Evolutionary conservation across 2,329 filamentous ascomycete species (phyloP).

Genomic region (Fusarium sp.): DNA sequence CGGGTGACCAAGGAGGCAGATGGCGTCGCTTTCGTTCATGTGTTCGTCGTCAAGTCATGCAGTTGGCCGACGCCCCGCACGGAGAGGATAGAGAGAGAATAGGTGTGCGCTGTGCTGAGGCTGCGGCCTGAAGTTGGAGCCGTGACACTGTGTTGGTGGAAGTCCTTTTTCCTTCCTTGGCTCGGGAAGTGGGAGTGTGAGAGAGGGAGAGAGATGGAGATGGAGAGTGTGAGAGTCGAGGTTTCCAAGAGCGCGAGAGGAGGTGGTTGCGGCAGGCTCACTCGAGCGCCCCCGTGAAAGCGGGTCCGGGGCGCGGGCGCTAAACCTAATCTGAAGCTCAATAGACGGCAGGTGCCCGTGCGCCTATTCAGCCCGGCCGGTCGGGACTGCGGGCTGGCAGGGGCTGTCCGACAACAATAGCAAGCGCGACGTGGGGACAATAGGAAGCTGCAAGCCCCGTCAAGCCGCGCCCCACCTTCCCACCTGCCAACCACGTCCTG

Average conservation of each 20-base stretch:
- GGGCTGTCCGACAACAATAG: constrained; percentile 49
- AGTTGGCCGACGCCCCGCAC: constrained; percentile 1
- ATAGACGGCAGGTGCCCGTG: constrained; percentile 42
- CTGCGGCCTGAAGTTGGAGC: constrained; percentile 3
- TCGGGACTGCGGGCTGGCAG: constrained; percentile 33
- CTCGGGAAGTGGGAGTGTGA: background rate
- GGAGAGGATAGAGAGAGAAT: background rate
- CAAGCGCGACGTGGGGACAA: constrained; percentile 45
- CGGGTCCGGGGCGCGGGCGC: constrained; percentile 44
- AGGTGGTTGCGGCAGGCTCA: constrained; percentile 22
- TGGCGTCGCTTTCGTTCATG: background rate
- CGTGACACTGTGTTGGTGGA: constrained; percentile 22
- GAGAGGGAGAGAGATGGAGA: background rate
- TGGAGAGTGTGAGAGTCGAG: constrained; percentile 3
- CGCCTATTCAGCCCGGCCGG: constrained; percentile 33
- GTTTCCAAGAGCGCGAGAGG: background rate
- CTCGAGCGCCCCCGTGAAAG: constrained; percentile 21
- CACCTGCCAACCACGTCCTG: constrained; percentile 5
- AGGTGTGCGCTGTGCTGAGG: constrained; percentile 18
- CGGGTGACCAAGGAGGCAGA: background rate
- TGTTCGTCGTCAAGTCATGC: constrained; percentile 13
- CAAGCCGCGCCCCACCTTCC: constrained; percentile 21
- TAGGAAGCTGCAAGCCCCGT: constrained; percentile 43
- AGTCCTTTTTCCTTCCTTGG: background rate
- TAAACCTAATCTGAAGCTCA: constrained; percentile 45